A percentile compares a stretch with the other conserved stretches of the same genome.
Evolutionary conservation across 192 early-diverging fungal species (phyloP).

Genomic region (Martensiomyces pterosporus): DNA sequence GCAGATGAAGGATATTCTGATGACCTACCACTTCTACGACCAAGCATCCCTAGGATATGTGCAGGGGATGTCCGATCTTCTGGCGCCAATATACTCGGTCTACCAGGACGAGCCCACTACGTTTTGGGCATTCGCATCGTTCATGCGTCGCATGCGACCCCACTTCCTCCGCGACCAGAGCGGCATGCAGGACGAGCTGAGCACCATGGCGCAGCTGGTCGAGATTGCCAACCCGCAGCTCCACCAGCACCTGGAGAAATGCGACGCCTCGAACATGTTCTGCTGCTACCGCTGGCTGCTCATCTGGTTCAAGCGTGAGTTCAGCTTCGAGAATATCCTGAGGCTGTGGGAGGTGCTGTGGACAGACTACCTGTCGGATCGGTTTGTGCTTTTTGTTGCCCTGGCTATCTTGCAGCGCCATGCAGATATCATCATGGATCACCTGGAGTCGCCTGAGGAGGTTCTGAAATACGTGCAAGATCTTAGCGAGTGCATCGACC

Average conservation of each 20-base stretch:
- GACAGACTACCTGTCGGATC: slow-evolving; percentile 65
- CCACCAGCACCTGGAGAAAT: slow-evolving; percentile 72
- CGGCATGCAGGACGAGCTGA: slow-evolving; percentile 89
- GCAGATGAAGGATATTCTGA: slow-evolving; percentile 84
- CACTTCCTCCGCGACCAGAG: slow-evolving; percentile 93
- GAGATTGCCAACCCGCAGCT: slow-evolving; percentile 85
- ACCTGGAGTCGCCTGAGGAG: slow-evolving; percentile 84
- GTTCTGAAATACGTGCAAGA: slow-evolving; percentile 93
- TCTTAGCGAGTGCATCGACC: slow-evolving; percentile 67
- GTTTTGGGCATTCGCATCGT: slow-evolving; percentile 89
- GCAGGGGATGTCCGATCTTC: slow-evolving; percentile 96
- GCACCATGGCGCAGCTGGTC: slow-evolving; percentile 73
- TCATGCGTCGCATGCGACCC: slow-evolving; percentile 88
- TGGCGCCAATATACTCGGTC: slow-evolving; percentile 84
- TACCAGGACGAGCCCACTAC: slow-evolving; percentile 84
- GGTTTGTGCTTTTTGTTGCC: slow-evolving; percentile 93
- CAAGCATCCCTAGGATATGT: slow-evolving; percentile 71
- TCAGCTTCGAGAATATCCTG: slow-evolving; percentile 78
- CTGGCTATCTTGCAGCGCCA: slow-evolving; percentile 92
- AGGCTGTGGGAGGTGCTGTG: slow-evolving; percentile 87
- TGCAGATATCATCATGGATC: slow-evolving; percentile 71
- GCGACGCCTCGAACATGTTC: slow-evolving; percentile 88
- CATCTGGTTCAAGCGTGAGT: slow-evolving; percentile 97
- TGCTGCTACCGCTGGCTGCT: slow-evolving; percentile 98
- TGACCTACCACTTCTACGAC: slow-evolving; percentile 89